Conservation (phyloP, 2,329 filamentous ascomycete genomes). For the Fusarium protoensiforme region DNA sequence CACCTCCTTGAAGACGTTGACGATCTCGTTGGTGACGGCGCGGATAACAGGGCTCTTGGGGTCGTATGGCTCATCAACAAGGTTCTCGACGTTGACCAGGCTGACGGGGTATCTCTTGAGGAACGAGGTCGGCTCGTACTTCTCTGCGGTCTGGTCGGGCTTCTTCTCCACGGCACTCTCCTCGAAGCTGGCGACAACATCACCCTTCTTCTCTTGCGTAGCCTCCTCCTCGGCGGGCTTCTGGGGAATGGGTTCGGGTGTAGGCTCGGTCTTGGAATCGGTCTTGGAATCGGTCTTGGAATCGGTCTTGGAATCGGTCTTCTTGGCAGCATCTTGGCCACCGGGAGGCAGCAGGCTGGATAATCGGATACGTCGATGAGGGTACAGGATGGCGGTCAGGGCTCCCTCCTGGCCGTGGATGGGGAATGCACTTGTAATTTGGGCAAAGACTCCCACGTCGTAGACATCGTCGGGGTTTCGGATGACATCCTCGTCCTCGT, state of each 20-base stretch:
- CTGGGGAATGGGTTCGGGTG: constrained; percentile 69
- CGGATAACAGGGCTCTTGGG: constrained; percentile 89
- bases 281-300: constrained; percentile 64
- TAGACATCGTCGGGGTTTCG: constrained; percentile 91
- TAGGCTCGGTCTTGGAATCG: constrained; percentile 60
- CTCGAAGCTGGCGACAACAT: constrained; percentile 97
- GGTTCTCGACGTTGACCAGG: constrained; percentile 94
- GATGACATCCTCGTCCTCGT: constrained; percentile 93
- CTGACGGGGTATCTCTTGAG: constrained; percentile 92
- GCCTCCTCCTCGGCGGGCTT: constrained; percentile 65
- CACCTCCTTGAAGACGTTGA: constrained; percentile 98
- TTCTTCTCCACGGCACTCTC: constrained; percentile 76
- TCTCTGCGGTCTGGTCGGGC: constrained; percentile 59
- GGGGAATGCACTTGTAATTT: constrained; percentile 96
- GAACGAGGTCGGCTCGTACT: constrained; percentile 91
- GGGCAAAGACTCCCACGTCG: constrained; percentile 95
- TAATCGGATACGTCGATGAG: constrained; percentile 92
- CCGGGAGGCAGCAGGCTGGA: constrained; percentile 82
- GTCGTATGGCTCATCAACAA: constrained; percentile 88
- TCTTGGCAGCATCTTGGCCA: constrained; percentile 60
- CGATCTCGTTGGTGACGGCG: constrained; percentile 95
- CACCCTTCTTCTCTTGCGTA: constrained; percentile 79
- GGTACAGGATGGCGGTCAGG: constrained; percentile 94
- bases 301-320: constrained; percentile 62
- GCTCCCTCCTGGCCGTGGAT: constrained; percentile 86